Evolutionary conservation across 768 basidiomycete genomes (phyloP).

Genomic region (Lyophyllum decastes): DNA sequence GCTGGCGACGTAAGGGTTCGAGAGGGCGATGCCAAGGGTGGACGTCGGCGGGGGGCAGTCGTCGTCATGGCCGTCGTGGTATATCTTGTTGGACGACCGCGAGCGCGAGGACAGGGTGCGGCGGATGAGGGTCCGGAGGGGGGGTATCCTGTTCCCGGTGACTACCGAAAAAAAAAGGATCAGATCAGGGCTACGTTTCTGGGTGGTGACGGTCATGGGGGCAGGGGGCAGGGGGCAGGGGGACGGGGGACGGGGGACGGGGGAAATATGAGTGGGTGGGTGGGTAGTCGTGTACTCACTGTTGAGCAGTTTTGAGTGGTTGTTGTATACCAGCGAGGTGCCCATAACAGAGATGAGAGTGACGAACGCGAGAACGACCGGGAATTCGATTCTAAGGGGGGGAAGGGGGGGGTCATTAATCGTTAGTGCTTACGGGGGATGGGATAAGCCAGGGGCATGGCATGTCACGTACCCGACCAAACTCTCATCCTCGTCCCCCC

Average conservation of each 20-base stretch:
- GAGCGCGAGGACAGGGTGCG: slow-evolving; percentile 36
- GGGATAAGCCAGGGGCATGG: too few relatives aligned
- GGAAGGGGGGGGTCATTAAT: too few relatives aligned
- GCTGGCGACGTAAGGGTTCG: slow-evolving; percentile 75
- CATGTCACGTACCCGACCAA: slow-evolving; percentile 40
- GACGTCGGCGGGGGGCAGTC: too few relatives aligned
- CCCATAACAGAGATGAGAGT: slow-evolving; percentile 58
- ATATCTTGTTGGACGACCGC: too few relatives aligned
- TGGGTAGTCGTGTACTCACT: too few relatives aligned
- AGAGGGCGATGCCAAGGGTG: slow-evolving; percentile 40
- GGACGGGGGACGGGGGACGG: too few relatives aligned
- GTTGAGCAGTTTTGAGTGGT: slow-evolving; percentile 64
- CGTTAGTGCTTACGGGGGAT: too few relatives aligned
- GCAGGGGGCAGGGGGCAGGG: not conserved
- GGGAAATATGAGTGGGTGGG: too few relatives aligned
- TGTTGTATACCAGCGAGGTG: slow-evolving; percentile 60
- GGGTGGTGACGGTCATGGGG: too few relatives aligned
- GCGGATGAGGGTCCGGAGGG: slow-evolving; percentile 49
- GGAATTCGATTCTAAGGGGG: slow-evolving; percentile 72
- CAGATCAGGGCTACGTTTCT: too few relatives aligned
- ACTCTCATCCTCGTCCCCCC: slow-evolving; percentile 55
- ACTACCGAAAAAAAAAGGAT: too few relatives aligned
- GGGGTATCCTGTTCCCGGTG: slow-evolving; percentile 61
- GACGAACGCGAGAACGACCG: slow-evolving; percentile 53
- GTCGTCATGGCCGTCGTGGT: too few relatives aligned